Conservation (phyloP, 2,329 filamentous ascomycete genomes). For the Fusarium siculi region DNA sequence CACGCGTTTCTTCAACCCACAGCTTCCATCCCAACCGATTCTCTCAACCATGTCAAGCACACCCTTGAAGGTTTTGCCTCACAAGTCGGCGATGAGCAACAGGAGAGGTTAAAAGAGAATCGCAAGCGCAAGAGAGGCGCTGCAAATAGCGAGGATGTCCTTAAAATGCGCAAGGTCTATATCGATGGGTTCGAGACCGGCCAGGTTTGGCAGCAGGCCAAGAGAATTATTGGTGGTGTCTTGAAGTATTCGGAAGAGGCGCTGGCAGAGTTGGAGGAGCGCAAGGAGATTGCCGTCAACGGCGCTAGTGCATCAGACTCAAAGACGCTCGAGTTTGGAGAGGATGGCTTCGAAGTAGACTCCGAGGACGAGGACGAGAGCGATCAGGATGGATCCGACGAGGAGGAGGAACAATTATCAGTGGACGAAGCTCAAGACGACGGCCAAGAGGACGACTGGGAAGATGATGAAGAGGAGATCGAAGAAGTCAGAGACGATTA, state of each 20-base stretch:
- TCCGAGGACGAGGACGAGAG: slow-evolving; percentile 47
- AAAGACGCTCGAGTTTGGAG: slow-evolving; percentile 41
- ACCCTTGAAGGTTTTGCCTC: slow-evolving; percentile 82
- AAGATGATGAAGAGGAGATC: slow-evolving; percentile 51
- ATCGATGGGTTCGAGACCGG: slow-evolving; percentile 86
- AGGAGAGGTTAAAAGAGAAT: slow-evolving; percentile 73
- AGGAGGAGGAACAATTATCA: slow-evolving; percentile 41
- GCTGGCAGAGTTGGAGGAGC: slow-evolving; percentile 61
- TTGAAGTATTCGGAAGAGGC: slow-evolving; percentile 60
- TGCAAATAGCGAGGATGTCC: slow-evolving; percentile 59
- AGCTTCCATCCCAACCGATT: slow-evolving; percentile 71
- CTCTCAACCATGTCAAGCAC: slow-evolving; percentile 80
- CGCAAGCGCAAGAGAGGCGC: slow-evolving; percentile 80
- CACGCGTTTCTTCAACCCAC: slow-evolving; percentile 83
- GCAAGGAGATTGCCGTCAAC: slow-evolving; percentile 56
- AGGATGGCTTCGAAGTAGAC: slow-evolving; percentile 47
- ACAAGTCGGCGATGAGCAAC: slow-evolving; percentile 78
- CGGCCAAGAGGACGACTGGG: slow-evolving; percentile 48
- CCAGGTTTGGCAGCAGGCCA: slow-evolving; percentile 95
- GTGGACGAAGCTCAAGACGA: slow-evolving; percentile 38
- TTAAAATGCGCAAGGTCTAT: slow-evolving; percentile 86
- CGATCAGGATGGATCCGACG: slow-evolving; percentile 46
- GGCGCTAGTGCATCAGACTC: slow-evolving; percentile 51
- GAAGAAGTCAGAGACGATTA: slow-evolving; percentile 49
- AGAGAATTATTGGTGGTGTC: slow-evolving; percentile 75